A percentile compares a stretch with the other conserved stretches of the same genome.
phyloP scores from a whole-genome alignment of 306 rosid genomes.

The Rosa multiflora region DNA sequence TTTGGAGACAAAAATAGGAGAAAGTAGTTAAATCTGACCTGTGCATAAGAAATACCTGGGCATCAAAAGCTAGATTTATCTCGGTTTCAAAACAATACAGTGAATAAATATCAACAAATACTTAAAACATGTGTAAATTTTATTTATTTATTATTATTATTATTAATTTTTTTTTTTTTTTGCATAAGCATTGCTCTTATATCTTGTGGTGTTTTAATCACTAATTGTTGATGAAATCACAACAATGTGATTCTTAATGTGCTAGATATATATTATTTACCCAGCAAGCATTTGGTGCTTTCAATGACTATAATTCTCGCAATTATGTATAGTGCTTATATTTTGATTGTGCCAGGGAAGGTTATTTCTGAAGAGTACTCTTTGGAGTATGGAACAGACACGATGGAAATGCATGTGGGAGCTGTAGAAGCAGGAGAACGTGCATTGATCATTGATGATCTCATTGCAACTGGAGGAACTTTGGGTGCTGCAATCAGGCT shows the following conservation, averaged over 20 bases:
- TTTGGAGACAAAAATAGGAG: background rate
- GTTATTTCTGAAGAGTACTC: constrained; percentile 98
- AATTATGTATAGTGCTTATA: background rate
- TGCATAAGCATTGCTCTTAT: background rate
- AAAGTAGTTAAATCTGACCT: background rate
- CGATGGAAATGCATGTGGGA: constrained; percentile 95
- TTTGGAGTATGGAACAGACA: constrained; percentile 94
- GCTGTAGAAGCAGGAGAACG: constrained; percentile 91
- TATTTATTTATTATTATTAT: too few species aligned
- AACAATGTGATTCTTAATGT: background rate
- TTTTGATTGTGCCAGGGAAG: constrained; percentile 51
- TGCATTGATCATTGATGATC: constrained; percentile 89
- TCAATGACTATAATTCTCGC: background rate
- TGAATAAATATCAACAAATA: background rate
- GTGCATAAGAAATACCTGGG: background rate
- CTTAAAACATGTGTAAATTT: background rate
- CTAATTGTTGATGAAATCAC: background rate
- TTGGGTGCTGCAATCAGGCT: constrained; percentile 84
- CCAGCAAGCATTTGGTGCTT: background rate
- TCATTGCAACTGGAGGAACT: constrained; percentile 98
- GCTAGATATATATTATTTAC: background rate
- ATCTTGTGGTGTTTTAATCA: background rate
- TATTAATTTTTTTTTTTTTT: too few species aligned
- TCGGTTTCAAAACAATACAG: background rate
- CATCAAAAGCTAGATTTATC: background rate